Evolutionary conservation across 1,284 basidiomycete genomes (phyloP).

Genomic region (Fomitopsis pinicola): DNA sequence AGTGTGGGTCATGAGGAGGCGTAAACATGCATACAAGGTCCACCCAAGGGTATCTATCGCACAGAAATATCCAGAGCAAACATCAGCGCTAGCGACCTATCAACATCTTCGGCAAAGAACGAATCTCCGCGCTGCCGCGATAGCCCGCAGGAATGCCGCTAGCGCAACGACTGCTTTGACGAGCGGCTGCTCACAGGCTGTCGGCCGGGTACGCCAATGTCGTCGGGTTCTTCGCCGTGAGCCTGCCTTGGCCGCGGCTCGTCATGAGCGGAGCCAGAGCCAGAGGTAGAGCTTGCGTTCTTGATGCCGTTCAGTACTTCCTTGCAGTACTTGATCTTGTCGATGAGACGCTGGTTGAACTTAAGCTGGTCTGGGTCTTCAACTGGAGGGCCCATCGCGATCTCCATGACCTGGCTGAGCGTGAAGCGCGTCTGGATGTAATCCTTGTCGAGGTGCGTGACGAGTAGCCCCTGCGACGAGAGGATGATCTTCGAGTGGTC

Average conservation of each 20-base stretch:
- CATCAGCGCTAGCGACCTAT: neutral
- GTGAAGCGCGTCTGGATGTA: slow-evolving; percentile 77
- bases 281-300: slow-evolving; percentile 32
- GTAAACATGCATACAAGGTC: neutral
- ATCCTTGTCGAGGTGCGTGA: slow-evolving; percentile 90
- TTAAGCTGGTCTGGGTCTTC: slow-evolving; percentile 52
- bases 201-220: neutral
- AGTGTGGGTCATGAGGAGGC: neutral
- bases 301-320: slow-evolving; percentile 70
- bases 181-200: slow-evolving; percentile 7
- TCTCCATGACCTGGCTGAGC: slow-evolving; percentile 69
- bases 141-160: neutral
- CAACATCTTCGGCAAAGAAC: neutral
- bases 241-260: neutral
- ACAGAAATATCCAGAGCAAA: neutral
- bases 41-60: slow-evolving; percentile 2
- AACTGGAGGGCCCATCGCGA: slow-evolving; percentile 38
- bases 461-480: slow-evolving; percentile 70
- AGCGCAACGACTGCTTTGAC: slow-evolving; percentile 19
- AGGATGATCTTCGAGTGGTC: slow-evolving; percentile 96
- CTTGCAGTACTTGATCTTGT: slow-evolving; percentile 80
- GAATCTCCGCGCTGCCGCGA: neutral
- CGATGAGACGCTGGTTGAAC: slow-evolving; percentile 59
- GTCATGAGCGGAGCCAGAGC: neutral
- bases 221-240: slow-evolving; percentile 4